phyloP scores from a whole-genome alignment of 2,329 filamentous ascomycete species.

The Leptographium wingfieldii region DNA sequence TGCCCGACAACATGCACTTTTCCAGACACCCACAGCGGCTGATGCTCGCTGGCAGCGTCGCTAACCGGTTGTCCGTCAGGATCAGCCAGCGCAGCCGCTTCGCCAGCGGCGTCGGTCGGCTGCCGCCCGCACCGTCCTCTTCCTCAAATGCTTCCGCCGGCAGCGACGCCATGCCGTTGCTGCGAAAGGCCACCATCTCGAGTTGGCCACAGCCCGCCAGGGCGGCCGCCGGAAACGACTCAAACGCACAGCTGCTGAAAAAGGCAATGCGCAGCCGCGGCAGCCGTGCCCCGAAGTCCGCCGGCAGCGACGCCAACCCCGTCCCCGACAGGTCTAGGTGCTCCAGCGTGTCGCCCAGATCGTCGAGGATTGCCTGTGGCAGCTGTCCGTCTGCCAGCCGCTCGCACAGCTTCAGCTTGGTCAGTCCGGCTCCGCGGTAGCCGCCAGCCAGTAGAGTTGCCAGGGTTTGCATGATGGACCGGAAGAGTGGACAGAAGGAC shows the following conservation, averaged over 20 bases:
- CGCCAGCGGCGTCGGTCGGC: constrained; percentile 20
- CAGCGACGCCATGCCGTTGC: constrained; percentile 29
- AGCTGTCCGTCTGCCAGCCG: constrained; percentile 19
- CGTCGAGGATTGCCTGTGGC: constrained; percentile 26
- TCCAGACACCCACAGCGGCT: constrained; percentile 29
- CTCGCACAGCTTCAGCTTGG: constrained; percentile 23
- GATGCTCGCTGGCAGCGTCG: constrained; percentile 26
- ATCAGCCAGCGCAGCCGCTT: constrained; percentile 33
- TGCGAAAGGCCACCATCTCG: constrained; percentile 37
- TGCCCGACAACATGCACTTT: constrained; percentile 37
- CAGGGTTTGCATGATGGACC: constrained; percentile 18
- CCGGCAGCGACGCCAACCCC: constrained; percentile 26
- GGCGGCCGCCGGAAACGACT: constrained; percentile 24
- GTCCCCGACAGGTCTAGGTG: constrained; percentile 36
- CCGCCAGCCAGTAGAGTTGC: constrained; percentile 19
- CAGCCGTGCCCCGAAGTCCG: constrained; percentile 23
- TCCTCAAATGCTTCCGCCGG: constrained; percentile 20
- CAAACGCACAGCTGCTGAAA: constrained; percentile 33
- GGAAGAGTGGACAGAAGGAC: background rate
- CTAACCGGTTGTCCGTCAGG: constrained; percentile 31
- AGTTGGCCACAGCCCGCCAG: constrained; percentile 29
- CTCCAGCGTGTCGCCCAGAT: constrained; percentile 27
- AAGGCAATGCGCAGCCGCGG: constrained; percentile 32
- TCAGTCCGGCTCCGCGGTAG: constrained; percentile 17
- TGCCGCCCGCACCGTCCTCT: background rate